Evolutionary conservation across 2,329 filamentous ascomycete genomes (phyloP), one percentile per base, ranked within the genome.

Genomic region (Colletotrichum filicis): DNA sequence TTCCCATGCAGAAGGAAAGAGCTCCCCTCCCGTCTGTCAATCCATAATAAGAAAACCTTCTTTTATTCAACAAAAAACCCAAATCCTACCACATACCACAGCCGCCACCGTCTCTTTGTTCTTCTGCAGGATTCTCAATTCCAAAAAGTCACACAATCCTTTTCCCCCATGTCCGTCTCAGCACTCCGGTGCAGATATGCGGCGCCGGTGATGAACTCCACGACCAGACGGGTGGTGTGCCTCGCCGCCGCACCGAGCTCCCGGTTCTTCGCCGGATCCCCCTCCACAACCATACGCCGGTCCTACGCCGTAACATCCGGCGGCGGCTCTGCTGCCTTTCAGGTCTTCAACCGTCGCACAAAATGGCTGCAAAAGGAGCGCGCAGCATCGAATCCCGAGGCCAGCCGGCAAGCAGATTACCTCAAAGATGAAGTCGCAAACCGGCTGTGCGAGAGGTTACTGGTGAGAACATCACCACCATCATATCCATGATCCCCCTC

Each of bases 291-390:
- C 55, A 32, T 68, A 46, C 81, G 84, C 70, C 87, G 93, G 71
- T 85, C 83, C 70, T 98, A 97, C 83, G 95, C 96, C 64, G 90
- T 94, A 71, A 93, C 95, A 83, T 89, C 94, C 24, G 88, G 94
- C 2, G 94, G 94, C 24, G 87, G 94, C 2, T 94, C 94, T 55
- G 90, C 91, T 53, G 91, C 92, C 49, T 91, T 97, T 77, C 93
- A 98, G 77, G 94, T 99, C 82, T 99, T 99, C 90, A 97, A 97
- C 83, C 90, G 92, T 74, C 90, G 90, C 77, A 91, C 92, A 26
- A 99, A 99, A 87, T 95, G 94, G 87, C 85, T 97, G 61, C 97
- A 99, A 81, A 97, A 95, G 82, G 95, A 98, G 82, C 91, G 96
- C 74, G 93, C 95, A 1, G 95, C 94, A 0, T 81, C 87, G 58